Conservation (phyloP, 352 stramenopile species). For the Pythium aquatile region DNA sequence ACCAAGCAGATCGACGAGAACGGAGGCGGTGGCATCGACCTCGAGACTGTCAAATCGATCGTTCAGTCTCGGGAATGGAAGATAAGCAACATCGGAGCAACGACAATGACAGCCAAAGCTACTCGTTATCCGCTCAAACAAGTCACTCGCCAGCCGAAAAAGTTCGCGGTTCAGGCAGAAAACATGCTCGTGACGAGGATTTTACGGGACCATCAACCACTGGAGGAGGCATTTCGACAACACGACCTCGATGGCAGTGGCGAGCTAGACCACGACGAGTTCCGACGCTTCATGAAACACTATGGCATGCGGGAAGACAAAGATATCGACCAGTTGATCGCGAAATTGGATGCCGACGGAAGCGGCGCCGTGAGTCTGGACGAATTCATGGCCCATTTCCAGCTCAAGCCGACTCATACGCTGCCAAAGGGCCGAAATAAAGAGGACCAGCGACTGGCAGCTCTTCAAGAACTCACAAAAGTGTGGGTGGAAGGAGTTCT, state of each 20-base stretch:
- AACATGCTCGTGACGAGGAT: conserved; percentile 30
- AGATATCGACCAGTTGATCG: conserved; percentile 38
- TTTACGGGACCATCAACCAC: conserved; percentile 33
- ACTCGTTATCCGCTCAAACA: background rate
- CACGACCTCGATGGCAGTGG: conserved; percentile 42
- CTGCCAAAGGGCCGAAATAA: conserved; percentile 7
- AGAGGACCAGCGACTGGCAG: conserved; percentile 12
- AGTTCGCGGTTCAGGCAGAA: conserved; percentile 1
- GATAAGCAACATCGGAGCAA: background rate
- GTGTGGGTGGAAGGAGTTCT: conserved; percentile 50
- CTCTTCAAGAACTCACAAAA: conserved; percentile 49
- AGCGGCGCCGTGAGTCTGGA: conserved; percentile 42
- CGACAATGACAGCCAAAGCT: background rate
- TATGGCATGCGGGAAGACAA: conserved; percentile 39
- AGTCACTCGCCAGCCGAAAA: background rate
- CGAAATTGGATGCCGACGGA: conserved; percentile 38
- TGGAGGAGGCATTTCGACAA: conserved; percentile 37
- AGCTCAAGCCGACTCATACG: conserved; percentile 12
- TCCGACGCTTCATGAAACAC: conserved; percentile 51
- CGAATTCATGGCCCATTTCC: conserved; percentile 44
- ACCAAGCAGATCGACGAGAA: conserved; percentile 30
- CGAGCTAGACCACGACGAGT: conserved; percentile 48
- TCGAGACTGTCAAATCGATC: conserved; percentile 28
- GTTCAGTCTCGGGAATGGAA: conserved; percentile 27
- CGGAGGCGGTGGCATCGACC: conserved; percentile 18